These are phyloP conservation scores for Megacollybia platyphylla DNA, from an alignment of 1,284 basidiomycete genomes.

Conservation along the genomic window DNA sequence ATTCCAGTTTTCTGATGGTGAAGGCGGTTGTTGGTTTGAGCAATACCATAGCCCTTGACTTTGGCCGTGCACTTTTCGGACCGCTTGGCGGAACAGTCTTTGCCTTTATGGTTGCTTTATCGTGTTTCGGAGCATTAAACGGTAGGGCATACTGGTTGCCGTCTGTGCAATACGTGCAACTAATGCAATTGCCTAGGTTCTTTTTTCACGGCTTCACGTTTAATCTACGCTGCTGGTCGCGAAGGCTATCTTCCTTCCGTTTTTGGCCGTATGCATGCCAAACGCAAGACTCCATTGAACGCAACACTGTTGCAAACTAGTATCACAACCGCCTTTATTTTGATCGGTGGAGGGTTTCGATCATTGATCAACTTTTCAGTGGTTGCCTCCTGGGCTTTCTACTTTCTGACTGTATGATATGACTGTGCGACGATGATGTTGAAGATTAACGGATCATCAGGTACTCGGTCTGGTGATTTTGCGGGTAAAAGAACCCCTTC, in stretches of 20 bases:
- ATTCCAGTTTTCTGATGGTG: conserved; percentile 4
- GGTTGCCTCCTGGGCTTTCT: conserved; percentile 84
- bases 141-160: conserved; percentile 24
- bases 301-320: conserved; percentile 69
- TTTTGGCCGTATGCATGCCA: conserved; percentile 66
- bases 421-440: not conserved
- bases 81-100: conserved; percentile 79
- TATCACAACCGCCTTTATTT: conserved; percentile 67
- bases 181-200: conserved; percentile 30
- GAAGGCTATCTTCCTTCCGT: conserved; percentile 80
- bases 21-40: conserved; percentile 58
- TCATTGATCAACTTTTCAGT: conserved; percentile 83
- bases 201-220: conserved; percentile 72
- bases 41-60: conserved; percentile 93
- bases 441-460: conserved; percentile 19
- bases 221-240: conserved; percentile 82
- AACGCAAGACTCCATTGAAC: conserved; percentile 74
- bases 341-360: conserved; percentile 81
- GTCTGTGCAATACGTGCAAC: conserved; percentile 9
- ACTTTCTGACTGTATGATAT: conserved; percentile 66
- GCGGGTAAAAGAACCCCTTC: conserved; percentile 81
- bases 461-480: conserved; percentile 83
- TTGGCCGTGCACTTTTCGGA: conserved; percentile 81
- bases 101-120: conserved; percentile 84
- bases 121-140: conserved; percentile 88